Percentiles rank a stretch among this genome's conserved stretches.
These are phyloP conservation scores for Datisca glomerata DNA, from an alignment of 306 rosid species.

Conservation along the genomic window DNA sequence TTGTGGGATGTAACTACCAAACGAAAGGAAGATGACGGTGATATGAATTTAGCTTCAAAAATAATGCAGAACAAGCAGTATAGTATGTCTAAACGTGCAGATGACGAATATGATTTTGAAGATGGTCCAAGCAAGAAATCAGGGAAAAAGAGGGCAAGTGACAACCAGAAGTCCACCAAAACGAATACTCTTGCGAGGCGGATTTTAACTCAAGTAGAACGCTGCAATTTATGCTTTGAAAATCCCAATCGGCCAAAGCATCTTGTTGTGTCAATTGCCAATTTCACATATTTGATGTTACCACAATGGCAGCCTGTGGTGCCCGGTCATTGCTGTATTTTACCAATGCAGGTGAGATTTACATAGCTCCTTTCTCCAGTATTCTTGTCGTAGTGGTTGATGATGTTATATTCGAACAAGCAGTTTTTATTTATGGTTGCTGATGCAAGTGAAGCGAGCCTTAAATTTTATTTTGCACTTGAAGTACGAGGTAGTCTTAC, in stretches of 20 bases:
- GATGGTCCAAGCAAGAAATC: conserved; percentile 49
- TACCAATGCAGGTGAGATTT: conserved; percentile 67
- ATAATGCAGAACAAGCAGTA: conserved; percentile 70
- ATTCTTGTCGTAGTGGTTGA: conserved; percentile 7
- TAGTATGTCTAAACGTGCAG: conserved; percentile 50
- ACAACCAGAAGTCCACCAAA: conserved; percentile 35
- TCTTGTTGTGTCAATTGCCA: conserved; percentile 74
- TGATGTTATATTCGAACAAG: too few species aligned
- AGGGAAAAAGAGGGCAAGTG: conserved; percentile 44
- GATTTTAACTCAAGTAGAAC: conserved; percentile 56
- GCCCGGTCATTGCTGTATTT: conserved; percentile 86
- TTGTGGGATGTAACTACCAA: conserved; percentile 32
- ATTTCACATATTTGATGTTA: conserved; percentile 76
- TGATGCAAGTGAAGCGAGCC: too few species aligned
- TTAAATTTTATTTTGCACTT: too few species aligned
- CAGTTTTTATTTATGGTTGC: too few species aligned
- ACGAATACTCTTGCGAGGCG: conserved; percentile 26
- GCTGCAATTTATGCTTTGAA: conserved; percentile 77
- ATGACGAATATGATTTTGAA: conserved; percentile 85
- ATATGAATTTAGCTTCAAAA: conserved; percentile 69
- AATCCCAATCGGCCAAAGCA: conserved; percentile 69
- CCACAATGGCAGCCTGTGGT: conserved; percentile 77
- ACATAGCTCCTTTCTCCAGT: conserved; percentile 2
- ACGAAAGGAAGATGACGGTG: conserved; percentile 69
- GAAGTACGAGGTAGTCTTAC: too few species aligned